Conservation (phyloP, 495 filamentous ascomycete species). For the Ramalina peruviana region DNA sequence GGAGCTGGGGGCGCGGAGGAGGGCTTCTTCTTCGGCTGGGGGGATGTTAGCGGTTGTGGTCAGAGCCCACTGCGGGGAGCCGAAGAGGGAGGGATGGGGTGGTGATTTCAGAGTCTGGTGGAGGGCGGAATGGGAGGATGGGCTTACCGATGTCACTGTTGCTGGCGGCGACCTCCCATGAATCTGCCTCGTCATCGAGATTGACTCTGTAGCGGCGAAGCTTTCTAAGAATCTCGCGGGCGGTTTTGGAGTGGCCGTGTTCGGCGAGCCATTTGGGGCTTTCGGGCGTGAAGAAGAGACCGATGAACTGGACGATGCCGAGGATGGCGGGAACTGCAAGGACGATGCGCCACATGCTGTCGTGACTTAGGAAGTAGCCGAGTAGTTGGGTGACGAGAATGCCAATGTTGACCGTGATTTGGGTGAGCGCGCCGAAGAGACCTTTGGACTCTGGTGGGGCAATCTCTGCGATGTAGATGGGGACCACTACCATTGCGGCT, state of each 20-base stretch:
- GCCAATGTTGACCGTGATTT: constrained; percentile 88
- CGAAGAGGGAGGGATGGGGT: too few species aligned
- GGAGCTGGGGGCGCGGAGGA: constrained; percentile 26
- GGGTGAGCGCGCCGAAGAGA: constrained; percentile 81
- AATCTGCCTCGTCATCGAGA: constrained; percentile 57
- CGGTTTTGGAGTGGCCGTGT: constrained; percentile 42
- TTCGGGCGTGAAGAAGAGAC: constrained; percentile 60
- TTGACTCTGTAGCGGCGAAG: constrained; percentile 58
- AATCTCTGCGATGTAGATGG: constrained; percentile 88
- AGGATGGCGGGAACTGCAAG: constrained; percentile 59
- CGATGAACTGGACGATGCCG: constrained; percentile 48
- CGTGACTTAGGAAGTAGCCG: constrained; percentile 73
- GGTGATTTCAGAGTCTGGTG: too few species aligned
- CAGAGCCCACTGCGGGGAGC: too few species aligned
- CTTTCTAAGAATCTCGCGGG: constrained; percentile 51
- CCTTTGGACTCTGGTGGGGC: constrained; percentile 67
- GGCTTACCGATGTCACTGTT: constrained; percentile 26
- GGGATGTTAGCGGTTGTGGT: too few species aligned
- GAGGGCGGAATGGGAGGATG: not conserved
- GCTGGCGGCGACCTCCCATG: constrained; percentile 38
- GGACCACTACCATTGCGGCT: constrained; percentile 79
- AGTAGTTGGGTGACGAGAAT: constrained; percentile 73
- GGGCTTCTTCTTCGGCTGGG: constrained; percentile 30
- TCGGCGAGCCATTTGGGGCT: constrained; percentile 76
- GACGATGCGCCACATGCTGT: constrained; percentile 68